Base-by-base conservation (phyloP, 1,139 yeast genomes). In the Suhomyces panamericanus region DNA sequence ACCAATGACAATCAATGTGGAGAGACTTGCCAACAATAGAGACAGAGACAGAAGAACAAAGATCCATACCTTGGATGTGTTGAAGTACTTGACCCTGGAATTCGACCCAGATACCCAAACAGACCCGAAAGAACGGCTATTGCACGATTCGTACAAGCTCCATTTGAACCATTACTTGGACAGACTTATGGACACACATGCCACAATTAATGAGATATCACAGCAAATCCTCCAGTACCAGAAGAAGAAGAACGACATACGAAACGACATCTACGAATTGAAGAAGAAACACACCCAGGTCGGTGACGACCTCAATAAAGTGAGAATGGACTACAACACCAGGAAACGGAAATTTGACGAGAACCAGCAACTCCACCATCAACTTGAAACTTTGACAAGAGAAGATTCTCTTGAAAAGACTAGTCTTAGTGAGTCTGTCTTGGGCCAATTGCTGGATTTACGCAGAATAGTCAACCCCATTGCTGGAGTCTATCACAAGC, bases 151-250 rank as follows among this genome's bases (percentile, higher is more conserved):
- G 31, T 71, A 67, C 53, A 66, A 64, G 46, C 53, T 62, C 3
- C 70, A 69, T 48, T 41, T 69, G 13, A 38, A 63, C 22, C 58
- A 60, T 47, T 66, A 69, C 43, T 50, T 73, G 24, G 62, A 58
- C 28, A 58, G 67, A 47, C 51, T 73, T 28, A 53, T 57, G 50
- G 77, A 70, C 48, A 55, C 63, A n/a, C 71, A 72, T 51, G 63
- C 72, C 13, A 68, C 69, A 22, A 76, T 79, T 35, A 67, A 70
- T 38, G 71, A 72, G 39, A 59, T 78, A 8, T 54, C 69, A 1
- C 60, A 59, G 31, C 71, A 71, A 29, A 66, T 80, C 7, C 47
- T 53, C 7, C 63, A 60, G 28, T 61, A 70, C 2, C 80, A 74
- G 49, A 56, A 56, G 35, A 58, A 62, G 37, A 80, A 80, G 53